Evolutionary conservation across 2,329 filamentous ascomycete genomes (phyloP).

Genomic region (Byssochlamys sp.): DNA sequence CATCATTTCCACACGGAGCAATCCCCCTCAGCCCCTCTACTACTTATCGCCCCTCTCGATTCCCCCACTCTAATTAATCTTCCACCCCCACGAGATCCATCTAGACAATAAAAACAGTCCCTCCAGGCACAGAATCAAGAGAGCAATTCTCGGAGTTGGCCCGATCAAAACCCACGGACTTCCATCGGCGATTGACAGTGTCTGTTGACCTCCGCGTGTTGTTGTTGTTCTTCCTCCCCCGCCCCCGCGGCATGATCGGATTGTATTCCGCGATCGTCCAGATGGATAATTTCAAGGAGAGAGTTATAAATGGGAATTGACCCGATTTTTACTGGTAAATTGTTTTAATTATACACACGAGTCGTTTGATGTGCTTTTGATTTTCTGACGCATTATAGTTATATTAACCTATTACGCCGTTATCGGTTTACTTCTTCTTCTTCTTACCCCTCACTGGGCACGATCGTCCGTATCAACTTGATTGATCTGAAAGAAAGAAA

Average conservation of each 20-base stretch:
- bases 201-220: too few species aligned
- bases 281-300: neutral
- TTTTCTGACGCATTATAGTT: neutral
- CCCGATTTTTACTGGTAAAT: neutral
- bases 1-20: neutral
- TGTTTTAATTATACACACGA: neutral
- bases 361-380: too few species aligned
- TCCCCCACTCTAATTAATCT: neutral
- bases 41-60: neutral
- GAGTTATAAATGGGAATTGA: neutral
- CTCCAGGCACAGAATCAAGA: neutral
- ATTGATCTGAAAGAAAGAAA: neutral
- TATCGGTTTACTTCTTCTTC: neutral
- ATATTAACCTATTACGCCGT: neutral
- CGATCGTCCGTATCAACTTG: neutral
- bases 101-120: neutral
- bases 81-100: neutral
- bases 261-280: neutral
- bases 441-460: neutral
- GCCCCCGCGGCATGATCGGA: neutral
- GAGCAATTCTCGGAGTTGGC: neutral
- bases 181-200: neutral
- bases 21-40: neutral
- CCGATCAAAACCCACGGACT: neutral
- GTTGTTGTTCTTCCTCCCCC: neutral